Percentiles rank a stretch among this genome's conserved stretches.
Evolutionary conservation across 805 yeast species (phyloP).

Genomic region (Candida arabinofermentans): DNA sequence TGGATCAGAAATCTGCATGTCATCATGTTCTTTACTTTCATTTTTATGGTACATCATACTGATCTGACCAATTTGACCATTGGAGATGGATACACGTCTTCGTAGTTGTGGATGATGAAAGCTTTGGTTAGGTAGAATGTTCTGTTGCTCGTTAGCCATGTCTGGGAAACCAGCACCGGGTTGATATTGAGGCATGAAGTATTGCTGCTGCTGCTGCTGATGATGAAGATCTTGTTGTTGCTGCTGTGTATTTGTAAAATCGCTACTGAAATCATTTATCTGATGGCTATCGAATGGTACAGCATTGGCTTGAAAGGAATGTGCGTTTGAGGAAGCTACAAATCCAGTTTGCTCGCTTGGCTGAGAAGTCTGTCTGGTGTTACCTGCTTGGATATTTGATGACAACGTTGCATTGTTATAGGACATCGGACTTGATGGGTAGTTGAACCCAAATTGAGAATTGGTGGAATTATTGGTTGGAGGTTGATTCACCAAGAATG

Average conservation of each 20-base stretch:
- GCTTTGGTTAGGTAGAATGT: background rate
- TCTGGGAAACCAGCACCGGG: no score
- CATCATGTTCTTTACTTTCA: constrained; percentile 5
- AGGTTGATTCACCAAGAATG: constrained; percentile 3
- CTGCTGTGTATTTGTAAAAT: no score
- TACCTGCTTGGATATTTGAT: no score
- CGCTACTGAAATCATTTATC: no score
- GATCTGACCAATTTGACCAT: constrained; percentile 81
- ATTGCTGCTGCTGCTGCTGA: constrained; percentile 2
- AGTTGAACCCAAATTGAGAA: no score
- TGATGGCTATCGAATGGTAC: background rate
- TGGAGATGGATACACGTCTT: constrained; percentile 75
- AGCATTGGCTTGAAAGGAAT: background rate
- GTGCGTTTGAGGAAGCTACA: background rate
- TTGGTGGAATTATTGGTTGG: background rate
- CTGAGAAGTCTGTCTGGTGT: background rate
- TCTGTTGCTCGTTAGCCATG: no score
- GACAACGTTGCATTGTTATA: no score
- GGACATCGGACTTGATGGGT: background rate
- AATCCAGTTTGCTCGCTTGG: background rate
- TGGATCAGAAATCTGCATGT: background rate
- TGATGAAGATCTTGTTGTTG: constrained; percentile 2
- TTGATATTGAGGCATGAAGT: background rate
- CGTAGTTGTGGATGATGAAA: constrained; percentile 29
- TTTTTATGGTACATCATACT: constrained; percentile 27